Percentiles rank a stretch among this genome's conserved stretches.
phyloP scores from a whole-genome alignment of 2,329 filamentous ascomycete genomes.

The Cladosporium sp. region DNA sequence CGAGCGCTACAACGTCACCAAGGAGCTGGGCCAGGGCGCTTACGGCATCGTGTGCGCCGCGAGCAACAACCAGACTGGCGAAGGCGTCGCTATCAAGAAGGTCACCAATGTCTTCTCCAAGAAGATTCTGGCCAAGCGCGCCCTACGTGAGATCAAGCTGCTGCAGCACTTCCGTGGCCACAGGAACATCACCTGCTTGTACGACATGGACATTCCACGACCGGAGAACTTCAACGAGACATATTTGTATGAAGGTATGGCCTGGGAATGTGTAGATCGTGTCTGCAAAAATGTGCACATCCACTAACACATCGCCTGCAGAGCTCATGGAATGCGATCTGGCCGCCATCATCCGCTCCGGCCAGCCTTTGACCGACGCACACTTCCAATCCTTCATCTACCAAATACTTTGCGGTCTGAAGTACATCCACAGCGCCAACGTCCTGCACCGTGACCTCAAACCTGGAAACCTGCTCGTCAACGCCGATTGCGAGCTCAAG shows the following conservation, averaged over 20 bases:
- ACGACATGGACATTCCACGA: constrained; percentile 98
- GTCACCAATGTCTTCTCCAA: constrained; percentile 99
- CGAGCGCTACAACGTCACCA: constrained; percentile 96
- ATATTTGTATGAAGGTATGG: constrained; percentile 92
- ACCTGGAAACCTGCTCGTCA: constrained; percentile 94
- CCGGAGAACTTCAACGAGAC: constrained; percentile 99
- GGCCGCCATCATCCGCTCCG: constrained; percentile 95
- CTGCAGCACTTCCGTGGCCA: constrained; percentile 86
- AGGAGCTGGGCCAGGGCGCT: constrained; percentile 95
- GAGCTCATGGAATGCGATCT: constrained; percentile 99
- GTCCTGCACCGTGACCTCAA: constrained; percentile 96
- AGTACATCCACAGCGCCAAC: constrained; percentile 99
- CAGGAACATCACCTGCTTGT: constrained; percentile 83
- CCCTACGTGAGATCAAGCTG: constrained; percentile 96
- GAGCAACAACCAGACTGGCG: constrained; percentile 82
- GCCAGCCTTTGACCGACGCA: constrained; percentile 93
- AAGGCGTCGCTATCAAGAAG: constrained; percentile 98
- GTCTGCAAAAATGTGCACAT: background rate
- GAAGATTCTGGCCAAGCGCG: constrained; percentile 98
- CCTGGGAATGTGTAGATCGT: background rate
- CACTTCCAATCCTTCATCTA: constrained; percentile 99
- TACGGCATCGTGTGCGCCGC: constrained; percentile 99
- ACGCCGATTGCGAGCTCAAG: constrained; percentile 98
- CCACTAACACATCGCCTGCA: constrained; percentile 35
- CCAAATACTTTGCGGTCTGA: constrained; percentile 93